These are phyloP conservation scores for Triticum urartu DNA, from an alignment of 176 grass and related monocot genomes.

Conservation along the genomic window DNA sequence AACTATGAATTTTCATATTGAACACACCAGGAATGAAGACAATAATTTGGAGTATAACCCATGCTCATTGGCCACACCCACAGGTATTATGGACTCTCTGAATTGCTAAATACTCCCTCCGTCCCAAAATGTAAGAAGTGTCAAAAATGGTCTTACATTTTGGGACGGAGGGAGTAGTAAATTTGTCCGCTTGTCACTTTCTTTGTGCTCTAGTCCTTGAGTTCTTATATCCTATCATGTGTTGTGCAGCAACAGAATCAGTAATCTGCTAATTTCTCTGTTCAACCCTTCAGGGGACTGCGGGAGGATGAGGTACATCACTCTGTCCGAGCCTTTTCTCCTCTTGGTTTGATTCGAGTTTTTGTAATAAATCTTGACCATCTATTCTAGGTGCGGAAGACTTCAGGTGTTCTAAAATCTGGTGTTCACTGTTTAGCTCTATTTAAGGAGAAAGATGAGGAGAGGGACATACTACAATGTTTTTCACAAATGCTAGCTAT, in stretches of 20 bases:
- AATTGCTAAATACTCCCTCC: constrained; percentile 2
- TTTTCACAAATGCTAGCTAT: constrained; percentile 94
- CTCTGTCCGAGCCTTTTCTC: constrained; percentile 19
- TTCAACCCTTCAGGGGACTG: constrained; percentile 80
- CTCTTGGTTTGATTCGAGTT: constrained; percentile 23
- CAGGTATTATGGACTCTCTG: constrained; percentile 54
- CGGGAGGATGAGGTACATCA: constrained; percentile 86
- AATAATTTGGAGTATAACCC: constrained; percentile 98
- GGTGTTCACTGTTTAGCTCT: constrained; percentile 90
- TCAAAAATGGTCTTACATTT: too few relatives aligned
- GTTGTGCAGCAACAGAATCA: constrained; percentile 79
- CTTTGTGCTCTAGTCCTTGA: constrained; percentile 12
- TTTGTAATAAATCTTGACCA: constrained; percentile 22
- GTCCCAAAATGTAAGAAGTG: too few relatives aligned
- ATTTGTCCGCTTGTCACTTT: constrained; percentile 13
- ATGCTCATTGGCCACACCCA: constrained; percentile 82
- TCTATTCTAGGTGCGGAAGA: constrained; percentile 77
- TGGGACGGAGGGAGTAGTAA: background rate
- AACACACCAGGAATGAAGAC: constrained; percentile 92
- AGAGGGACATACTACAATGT: constrained; percentile 89
- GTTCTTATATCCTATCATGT: constrained; percentile 40
- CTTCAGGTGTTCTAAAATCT: constrained; percentile 91
- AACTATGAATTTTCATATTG: constrained; percentile 30
- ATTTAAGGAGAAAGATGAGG: constrained; percentile 96
- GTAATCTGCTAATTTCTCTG: constrained; percentile 74